These are phyloP conservation scores for Diaporthe sp. DNA, from an alignment of 2,329 filamentous ascomycete species.

Conservation along the genomic window DNA sequence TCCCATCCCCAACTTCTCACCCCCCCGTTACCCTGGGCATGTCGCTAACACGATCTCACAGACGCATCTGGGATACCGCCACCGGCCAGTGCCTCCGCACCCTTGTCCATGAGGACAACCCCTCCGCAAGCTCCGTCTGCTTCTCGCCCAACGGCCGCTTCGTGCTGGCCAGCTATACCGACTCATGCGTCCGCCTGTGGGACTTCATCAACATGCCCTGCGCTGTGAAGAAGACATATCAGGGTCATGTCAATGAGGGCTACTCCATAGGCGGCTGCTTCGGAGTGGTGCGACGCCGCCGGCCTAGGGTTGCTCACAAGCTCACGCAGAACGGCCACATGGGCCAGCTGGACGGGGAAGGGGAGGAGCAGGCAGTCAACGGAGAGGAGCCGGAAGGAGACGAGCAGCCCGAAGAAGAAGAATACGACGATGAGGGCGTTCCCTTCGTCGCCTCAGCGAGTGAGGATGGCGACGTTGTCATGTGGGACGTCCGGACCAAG, in stretches of 20 bases:
- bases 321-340: slow-evolving; percentile 38
- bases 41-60: slow-evolving; percentile 48
- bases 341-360: slow-evolving; percentile 30
- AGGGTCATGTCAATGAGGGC: slow-evolving; percentile 87
- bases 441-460: slow-evolving; percentile 85
- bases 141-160: slow-evolving; percentile 96
- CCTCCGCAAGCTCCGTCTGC: slow-evolving; percentile 87
- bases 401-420: slow-evolving; percentile 43
- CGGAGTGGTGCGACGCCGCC: slow-evolving; percentile 63
- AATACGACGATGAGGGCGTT: slow-evolving; percentile 46
- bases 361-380: slow-evolving; percentile 44
- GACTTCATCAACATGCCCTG: slow-evolving; percentile 85
- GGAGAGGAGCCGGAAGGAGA: slow-evolving; percentile 39
- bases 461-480: slow-evolving; percentile 86
- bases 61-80: slow-evolving; percentile 93
- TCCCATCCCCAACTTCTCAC: neutral
- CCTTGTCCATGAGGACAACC: slow-evolving; percentile 96
- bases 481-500: slow-evolving; percentile 94
- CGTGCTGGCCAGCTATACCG: slow-evolving; percentile 91
- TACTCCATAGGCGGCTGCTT: slow-evolving; percentile 91
- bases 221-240: slow-evolving; percentile 95
- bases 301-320: slow-evolving; percentile 32
- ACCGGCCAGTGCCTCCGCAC: slow-evolving; percentile 96
- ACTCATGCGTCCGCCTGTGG: slow-evolving; percentile 92
- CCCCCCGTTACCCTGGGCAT: slow-evolving; percentile 9